Evolutionary conservation across 306 rosid genomes (phyloP), one percentile per base, ranked within the genome.

Genomic region (Sicyos edulis): DNA sequence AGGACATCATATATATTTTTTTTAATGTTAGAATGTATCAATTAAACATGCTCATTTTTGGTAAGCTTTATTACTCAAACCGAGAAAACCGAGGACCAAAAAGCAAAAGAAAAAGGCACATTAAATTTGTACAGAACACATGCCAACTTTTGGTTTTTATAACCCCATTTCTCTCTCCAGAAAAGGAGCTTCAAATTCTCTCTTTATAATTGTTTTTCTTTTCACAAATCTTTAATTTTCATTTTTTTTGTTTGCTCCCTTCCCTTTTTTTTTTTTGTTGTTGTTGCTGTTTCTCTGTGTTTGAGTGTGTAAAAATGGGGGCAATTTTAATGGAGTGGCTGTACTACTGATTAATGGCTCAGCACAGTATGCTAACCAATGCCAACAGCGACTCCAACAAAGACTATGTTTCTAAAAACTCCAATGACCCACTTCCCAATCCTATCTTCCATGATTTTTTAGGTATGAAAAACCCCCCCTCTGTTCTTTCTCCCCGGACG

Each of bases 381-480:
- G 87, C 61, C 62, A 74, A 55, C 80, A 71, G 52, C 80, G 74
- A 52, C 44, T 77, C 13, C 74, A 20, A 72, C 52, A 54, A 42
- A 21, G 66, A 56, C 19, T 42, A 42, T 56, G 66, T 26, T 40
- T 7, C 8, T 73, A 5, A 64, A 50, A 67, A 42, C 71, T 81
- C 79, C 7, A 24, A 20, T 68, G 57, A 34, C 50, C 75, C 77
- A 65, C 74, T 77, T 47, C 13, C 55, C 20, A 88, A 85, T 7
- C 87, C 91, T 0, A 78, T 87, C 2, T 90, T 90, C 57, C 98
- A 88, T 80, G 96, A 92, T 75, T 92, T 92, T 82, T 84, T 92
- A 50, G 96, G 91, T 76, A 87, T 79, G 91, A 90, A 81, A 74
- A 54, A 76, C 55, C 81, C 93, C 52, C 80, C 93, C 44, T 11